phyloP scores from a whole-genome alignment of 192 early-diverging fungal genomes.

The Lobosporangium transversale region DNA sequence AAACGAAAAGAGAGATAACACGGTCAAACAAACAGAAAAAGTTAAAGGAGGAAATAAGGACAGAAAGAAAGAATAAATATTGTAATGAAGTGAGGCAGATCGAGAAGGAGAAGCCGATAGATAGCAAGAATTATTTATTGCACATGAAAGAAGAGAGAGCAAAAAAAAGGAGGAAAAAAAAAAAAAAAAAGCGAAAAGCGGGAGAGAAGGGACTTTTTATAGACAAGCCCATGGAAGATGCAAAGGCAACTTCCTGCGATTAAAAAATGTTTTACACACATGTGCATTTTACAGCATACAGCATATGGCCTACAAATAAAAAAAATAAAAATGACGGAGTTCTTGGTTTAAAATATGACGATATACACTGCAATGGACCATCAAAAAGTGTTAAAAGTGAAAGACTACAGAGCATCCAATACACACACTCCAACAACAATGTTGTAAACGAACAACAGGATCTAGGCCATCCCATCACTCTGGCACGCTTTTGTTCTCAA shows the following conservation, averaged over 20 bases:
- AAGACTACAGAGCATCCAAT: background rate
- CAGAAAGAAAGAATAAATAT: no score
- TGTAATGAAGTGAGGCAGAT: background rate
- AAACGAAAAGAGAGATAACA: no score
- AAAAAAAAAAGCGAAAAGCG: background rate
- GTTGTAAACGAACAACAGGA: background rate
- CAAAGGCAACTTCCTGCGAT: no score
- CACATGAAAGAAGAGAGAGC: background rate
- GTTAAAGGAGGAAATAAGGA: no score
- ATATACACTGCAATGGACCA: background rate
- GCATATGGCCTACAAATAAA: no score
- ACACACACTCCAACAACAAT: background rate
- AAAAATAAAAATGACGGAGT: no score
- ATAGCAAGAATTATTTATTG: background rate
- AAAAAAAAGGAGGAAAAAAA: background rate
- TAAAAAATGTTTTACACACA: no score
- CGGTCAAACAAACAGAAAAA: no score
- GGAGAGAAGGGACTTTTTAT: background rate
- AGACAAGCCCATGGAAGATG: background rate
- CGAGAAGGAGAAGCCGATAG: background rate
- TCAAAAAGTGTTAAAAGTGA: constrained; percentile 1
- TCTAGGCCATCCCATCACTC: background rate
- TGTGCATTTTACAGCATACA: no score
- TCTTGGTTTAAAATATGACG: background rate
- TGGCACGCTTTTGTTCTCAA: no score